phyloP scores from a whole-genome alignment of 2,329 filamentous ascomycete species.

The Magnaporthiopsis incrustans region DNA sequence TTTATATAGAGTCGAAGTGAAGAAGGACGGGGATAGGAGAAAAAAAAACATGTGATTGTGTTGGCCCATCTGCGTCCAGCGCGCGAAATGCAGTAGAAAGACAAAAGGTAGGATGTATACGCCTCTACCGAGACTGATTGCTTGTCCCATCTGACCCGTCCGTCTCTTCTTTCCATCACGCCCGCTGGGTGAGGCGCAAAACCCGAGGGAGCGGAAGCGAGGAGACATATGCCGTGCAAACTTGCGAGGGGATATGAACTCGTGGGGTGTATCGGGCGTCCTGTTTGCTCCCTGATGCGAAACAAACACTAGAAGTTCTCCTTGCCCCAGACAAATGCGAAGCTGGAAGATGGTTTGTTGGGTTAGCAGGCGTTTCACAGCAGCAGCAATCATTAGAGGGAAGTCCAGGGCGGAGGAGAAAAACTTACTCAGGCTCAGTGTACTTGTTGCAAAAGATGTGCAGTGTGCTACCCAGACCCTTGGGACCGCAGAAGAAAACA shows the following conservation, averaged over 20 bases:
- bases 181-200: background rate
- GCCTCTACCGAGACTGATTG: background rate
- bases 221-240: background rate
- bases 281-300: background rate
- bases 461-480: slow-evolving; percentile 65
- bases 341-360: slow-evolving; percentile 31
- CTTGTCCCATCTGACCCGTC: background rate
- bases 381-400: slow-evolving; percentile 5
- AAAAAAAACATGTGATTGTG: background rate
- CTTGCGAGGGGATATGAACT: background rate
- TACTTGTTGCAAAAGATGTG: slow-evolving; percentile 86
- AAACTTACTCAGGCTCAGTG: slow-evolving; percentile 66
- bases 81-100: slow-evolving; percentile 1
- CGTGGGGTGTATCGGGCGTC: background rate
- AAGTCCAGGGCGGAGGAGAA: slow-evolving; percentile 7
- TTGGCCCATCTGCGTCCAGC: slow-evolving; percentile 6
- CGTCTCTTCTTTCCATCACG: background rate
- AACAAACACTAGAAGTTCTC: slow-evolving; percentile 50
- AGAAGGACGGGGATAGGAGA: background rate
- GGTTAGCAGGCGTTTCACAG: slow-evolving; percentile 9
- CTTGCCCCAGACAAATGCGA: slow-evolving; percentile 61
- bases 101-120: background rate
- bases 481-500: slow-evolving; percentile 82
- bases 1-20: background rate
- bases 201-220: background rate